Evolutionary conservation across 2,329 filamentous ascomycete genomes (phyloP).

Genomic region (Pseudogymnoascus sp.): DNA sequence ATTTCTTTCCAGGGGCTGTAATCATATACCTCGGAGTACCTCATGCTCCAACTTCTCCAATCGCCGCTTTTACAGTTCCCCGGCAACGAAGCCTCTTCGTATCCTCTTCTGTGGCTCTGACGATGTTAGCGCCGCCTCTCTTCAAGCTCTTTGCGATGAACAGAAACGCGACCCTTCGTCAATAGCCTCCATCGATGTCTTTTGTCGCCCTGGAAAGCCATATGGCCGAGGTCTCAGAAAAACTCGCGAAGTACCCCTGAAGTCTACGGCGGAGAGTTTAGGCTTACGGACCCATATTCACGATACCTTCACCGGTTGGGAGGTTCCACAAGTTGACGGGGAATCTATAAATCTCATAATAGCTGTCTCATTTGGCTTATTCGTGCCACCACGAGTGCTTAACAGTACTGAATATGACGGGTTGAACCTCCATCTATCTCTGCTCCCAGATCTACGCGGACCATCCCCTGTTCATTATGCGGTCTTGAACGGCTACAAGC

Average conservation of each 20-base stretch:
- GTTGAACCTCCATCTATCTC: slow-evolving; percentile 86
- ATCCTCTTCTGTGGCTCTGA: slow-evolving; percentile 96
- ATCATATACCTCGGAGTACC: background rate
- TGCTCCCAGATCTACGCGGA: slow-evolving; percentile 80
- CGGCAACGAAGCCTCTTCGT: slow-evolving; percentile 51
- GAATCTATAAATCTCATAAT: slow-evolving; percentile 66
- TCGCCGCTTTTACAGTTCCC: slow-evolving; percentile 3
- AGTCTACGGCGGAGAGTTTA: slow-evolving; percentile 55
- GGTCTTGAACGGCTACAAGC: slow-evolving; percentile 53
- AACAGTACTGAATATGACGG: slow-evolving; percentile 69
- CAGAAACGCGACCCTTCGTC: slow-evolving; percentile 43
- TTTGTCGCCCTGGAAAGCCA: slow-evolving; percentile 73
- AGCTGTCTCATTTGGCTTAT: slow-evolving; percentile 88
- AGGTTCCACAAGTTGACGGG: slow-evolving; percentile 46
- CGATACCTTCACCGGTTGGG: slow-evolving; percentile 78
- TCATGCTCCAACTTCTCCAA: background rate
- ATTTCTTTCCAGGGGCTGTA: background rate
- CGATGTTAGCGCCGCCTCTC: slow-evolving; percentile 73
- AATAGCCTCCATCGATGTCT: slow-evolving; percentile 75
- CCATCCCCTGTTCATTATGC: slow-evolving; percentile 81
- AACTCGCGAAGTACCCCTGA: slow-evolving; percentile 56
- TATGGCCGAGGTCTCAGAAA: slow-evolving; percentile 66
- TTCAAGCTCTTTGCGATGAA: slow-evolving; percentile 61
- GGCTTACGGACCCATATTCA: slow-evolving; percentile 59
- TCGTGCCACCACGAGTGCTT: slow-evolving; percentile 74